Evolutionary conservation across 2,329 filamentous ascomycete species (phyloP).

Genomic region (Exophiala lecanii-corni): DNA sequence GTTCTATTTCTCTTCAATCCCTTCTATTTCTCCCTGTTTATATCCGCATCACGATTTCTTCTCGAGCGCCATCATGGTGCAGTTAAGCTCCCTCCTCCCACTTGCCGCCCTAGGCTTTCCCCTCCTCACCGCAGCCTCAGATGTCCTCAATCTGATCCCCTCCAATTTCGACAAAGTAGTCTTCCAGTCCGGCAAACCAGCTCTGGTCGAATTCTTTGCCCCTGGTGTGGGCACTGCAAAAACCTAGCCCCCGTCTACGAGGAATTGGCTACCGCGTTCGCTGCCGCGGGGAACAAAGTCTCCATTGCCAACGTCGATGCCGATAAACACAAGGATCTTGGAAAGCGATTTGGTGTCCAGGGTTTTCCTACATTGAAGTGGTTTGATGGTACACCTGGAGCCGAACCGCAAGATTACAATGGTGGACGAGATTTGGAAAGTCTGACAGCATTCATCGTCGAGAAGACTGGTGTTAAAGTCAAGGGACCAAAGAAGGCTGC

Average conservation of each 20-base stretch:
- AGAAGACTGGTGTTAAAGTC: slow-evolving; percentile 80
- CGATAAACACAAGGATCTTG: slow-evolving; percentile 78
- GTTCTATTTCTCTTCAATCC: no score
- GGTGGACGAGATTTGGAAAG: slow-evolving; percentile 84
- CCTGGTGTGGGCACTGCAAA: slow-evolving; percentile 99
- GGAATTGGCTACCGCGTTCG: slow-evolving; percentile 73
- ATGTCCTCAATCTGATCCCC: slow-evolving; percentile 84
- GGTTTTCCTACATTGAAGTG: slow-evolving; percentile 97
- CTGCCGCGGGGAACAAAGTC: slow-evolving; percentile 68
- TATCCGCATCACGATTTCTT: neutral
- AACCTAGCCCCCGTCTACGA: slow-evolving; percentile 92
- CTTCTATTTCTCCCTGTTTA: neutral
- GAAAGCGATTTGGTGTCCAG: slow-evolving; percentile 80
- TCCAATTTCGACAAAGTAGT: slow-evolving; percentile 89
- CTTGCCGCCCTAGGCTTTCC: slow-evolving; percentile 42
- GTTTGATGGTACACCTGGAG: slow-evolving; percentile 86
- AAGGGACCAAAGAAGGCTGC: slow-evolving; percentile 68
- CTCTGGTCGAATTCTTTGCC: slow-evolving; percentile 96
- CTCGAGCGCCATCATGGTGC: slow-evolving; percentile 19
- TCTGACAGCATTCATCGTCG: slow-evolving; percentile 70
- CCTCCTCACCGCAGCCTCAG: slow-evolving; percentile 63
- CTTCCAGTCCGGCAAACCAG: slow-evolving; percentile 86
- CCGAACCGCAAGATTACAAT: slow-evolving; percentile 77
- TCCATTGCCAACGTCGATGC: slow-evolving; percentile 95
- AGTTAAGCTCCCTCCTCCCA: slow-evolving; percentile 16